Conservation (phyloP, 148 eudicot species). For the Drosera capensis region DNA sequence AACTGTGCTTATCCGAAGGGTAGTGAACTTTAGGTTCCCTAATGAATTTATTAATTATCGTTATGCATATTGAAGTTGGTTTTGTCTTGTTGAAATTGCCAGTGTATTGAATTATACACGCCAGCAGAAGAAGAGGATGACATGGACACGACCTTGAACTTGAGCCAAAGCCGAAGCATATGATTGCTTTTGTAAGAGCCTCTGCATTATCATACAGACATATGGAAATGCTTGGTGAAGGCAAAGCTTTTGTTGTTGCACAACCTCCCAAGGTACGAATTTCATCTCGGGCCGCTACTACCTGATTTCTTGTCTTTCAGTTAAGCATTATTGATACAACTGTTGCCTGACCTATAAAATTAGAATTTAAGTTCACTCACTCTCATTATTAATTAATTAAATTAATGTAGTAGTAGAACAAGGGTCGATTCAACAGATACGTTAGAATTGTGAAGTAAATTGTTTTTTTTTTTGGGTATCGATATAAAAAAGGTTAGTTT, state of each 20-base stretch:
- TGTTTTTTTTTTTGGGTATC: no score
- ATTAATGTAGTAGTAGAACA: no score
- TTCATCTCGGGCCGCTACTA: not conserved
- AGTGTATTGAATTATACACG: conserved; percentile 75
- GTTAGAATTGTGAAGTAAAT: no score
- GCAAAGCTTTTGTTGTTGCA: conserved; percentile 66
- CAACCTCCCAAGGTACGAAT: conserved; percentile 49
- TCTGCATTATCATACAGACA: conserved; percentile 65
- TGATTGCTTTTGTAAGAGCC: conserved; percentile 64
- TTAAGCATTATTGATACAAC: no score
- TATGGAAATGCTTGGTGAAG: conserved; percentile 64
- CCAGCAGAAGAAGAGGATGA: conserved; percentile 39
- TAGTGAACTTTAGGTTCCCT: not conserved
- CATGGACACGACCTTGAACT: conserved; percentile 62
- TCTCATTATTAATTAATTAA: no score
- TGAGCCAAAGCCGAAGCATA: conserved; percentile 60
- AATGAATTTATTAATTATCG: not conserved
- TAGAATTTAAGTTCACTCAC: no score
- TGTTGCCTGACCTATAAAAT: no score
- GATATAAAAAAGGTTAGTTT: no score
- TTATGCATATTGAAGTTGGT: not conserved
- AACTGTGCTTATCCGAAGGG: no score
- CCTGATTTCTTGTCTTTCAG: not conserved
- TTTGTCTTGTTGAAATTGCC: conserved; percentile 9
- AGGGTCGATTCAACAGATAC: no score